phyloP scores from a whole-genome alignment of 2,329 filamentous ascomycete species.

The Neoascochyta sp. region DNA sequence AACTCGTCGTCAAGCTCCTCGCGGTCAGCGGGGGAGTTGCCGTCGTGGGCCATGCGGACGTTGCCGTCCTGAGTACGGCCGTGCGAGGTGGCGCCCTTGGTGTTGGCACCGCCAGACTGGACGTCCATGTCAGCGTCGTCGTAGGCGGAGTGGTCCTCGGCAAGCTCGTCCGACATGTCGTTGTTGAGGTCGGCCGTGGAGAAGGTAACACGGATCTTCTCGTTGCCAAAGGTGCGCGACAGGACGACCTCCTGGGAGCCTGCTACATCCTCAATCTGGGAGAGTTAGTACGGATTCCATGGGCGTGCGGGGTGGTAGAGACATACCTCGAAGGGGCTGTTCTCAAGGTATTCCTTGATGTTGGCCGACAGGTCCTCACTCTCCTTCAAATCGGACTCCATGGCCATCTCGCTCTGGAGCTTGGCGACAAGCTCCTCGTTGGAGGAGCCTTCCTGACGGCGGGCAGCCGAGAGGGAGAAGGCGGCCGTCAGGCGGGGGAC shows the following conservation, averaged over 20 bases:
- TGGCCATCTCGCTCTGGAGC: constrained; percentile 55
- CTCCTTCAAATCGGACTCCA: constrained; percentile 78
- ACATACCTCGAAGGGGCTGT: constrained; percentile 74
- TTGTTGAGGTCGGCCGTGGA: constrained; percentile 75
- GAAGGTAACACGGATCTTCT: constrained; percentile 85
- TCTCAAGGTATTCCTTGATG: constrained; percentile 84
- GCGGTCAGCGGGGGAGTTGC: constrained; percentile 54
- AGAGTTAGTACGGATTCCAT: constrained; percentile 3
- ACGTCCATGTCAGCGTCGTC: constrained; percentile 41
- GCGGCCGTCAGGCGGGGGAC: constrained; percentile 35
- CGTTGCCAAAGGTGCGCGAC: constrained; percentile 76
- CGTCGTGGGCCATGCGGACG: constrained; percentile 55
- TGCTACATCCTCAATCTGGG: constrained; percentile 64
- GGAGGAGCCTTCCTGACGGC: constrained; percentile 37
- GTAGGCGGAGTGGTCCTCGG: constrained; percentile 50
- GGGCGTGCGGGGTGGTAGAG: background rate
- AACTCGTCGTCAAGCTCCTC: constrained; percentile 56
- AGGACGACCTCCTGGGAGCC: constrained; percentile 87
- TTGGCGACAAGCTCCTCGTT: constrained; percentile 82
- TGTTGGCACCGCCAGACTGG: constrained; percentile 55
- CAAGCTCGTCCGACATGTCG: constrained; percentile 44
- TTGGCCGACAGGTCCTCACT: constrained; percentile 68
- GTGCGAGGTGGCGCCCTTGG: constrained; percentile 55
- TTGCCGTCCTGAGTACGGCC: constrained; percentile 50
- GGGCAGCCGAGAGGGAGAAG: constrained; percentile 43